A percentile compares a stretch with the other conserved stretches of the same genome.
These are phyloP conservation scores for Taphrina populina DNA, from an alignment of 1,139 yeast genomes.

Conservation along the genomic window DNA sequence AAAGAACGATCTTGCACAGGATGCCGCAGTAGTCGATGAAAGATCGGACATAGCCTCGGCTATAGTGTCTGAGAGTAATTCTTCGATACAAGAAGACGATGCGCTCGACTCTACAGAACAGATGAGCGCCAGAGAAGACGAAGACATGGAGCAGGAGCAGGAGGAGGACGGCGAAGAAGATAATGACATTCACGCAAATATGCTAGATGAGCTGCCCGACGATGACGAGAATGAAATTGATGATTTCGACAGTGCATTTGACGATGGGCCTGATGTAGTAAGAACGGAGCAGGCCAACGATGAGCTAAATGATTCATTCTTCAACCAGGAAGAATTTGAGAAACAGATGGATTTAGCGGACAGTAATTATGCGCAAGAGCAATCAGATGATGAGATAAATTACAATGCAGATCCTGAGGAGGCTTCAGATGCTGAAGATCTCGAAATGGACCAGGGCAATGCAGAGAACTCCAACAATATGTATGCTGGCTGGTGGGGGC, in stretches of 20 bases:
- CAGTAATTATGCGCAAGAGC: slow-evolving; percentile 25
- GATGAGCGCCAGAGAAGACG: slow-evolving; percentile 40
- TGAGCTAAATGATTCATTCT: slow-evolving; percentile 71
- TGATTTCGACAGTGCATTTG: slow-evolving; percentile 6
- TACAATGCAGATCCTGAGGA: slow-evolving; percentile 35
- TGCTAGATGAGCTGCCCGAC: slow-evolving; percentile 32
- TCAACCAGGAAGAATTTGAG: slow-evolving; percentile 81
- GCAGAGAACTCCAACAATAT: slow-evolving; percentile 42
- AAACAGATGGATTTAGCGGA: slow-evolving; percentile 63
- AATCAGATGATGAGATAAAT: slow-evolving; percentile 33
- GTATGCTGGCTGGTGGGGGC: slow-evolving; percentile 49
- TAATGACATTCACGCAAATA: background rate
- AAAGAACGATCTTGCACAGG: slow-evolving; percentile 37
- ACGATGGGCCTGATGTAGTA: slow-evolving; percentile 29
- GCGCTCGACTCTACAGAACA: slow-evolving; percentile 41
- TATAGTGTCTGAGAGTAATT: slow-evolving; percentile 40
- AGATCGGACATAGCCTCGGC: slow-evolving; percentile 42
- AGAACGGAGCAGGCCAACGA: slow-evolving; percentile 36
- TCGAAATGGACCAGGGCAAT: slow-evolving; percentile 38
- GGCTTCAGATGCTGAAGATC: slow-evolving; percentile 38
- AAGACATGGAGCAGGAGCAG: slow-evolving; percentile 41
- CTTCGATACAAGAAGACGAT: slow-evolving; percentile 40
- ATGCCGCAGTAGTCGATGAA: slow-evolving; percentile 41
- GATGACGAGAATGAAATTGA: slow-evolving; percentile 36
- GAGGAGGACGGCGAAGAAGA: slow-evolving; percentile 38